Percentiles rank a stretch among this genome's conserved stretches.
These are phyloP conservation scores for Hyphopichia wangnamkhiaoensis DNA, from an alignment of 1,139 yeast genomes.

Conservation along the genomic window DNA sequence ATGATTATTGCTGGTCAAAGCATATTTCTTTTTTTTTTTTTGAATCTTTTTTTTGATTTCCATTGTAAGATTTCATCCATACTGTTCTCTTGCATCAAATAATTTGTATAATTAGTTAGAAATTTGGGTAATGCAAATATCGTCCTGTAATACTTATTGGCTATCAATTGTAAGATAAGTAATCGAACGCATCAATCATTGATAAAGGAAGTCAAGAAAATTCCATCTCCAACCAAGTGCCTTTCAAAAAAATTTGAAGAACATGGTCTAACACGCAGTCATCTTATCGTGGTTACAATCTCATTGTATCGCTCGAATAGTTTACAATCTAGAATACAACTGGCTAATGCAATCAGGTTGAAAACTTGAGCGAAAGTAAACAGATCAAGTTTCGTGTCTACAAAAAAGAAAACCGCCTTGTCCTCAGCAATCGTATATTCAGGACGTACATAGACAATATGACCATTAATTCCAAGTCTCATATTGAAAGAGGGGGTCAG, in stretches of 20 bases:
- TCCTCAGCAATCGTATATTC: neutral
- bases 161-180: constrained; percentile 9
- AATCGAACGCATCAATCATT: constrained; percentile 12
- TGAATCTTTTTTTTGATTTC: neutral
- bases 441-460: neutral
- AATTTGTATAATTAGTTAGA: constrained; percentile 19
- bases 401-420: too few species aligned
- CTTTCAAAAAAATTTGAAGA: neutral
- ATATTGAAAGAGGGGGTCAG: constrained; percentile 35
- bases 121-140: constrained; percentile 13
- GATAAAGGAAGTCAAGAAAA: constrained; percentile 10
- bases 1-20: too few species aligned
- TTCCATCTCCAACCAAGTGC: constrained; percentile 3
- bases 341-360: neutral
- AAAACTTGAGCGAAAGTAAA: neutral
- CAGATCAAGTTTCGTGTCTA: neutral
- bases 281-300: constrained; percentile 9
- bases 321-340: neutral
- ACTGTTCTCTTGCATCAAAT: neutral
- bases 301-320: constrained; percentile 14
- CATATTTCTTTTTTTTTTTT: too few species aligned
- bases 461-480: neutral
- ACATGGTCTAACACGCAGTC: constrained; percentile 9
- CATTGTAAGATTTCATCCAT: neutral
- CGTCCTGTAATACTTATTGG: constrained; percentile 1